Base-by-base conservation (phyloP, 2,329 filamentous ascomycete species). In the Fusarium devonianum region DNA sequence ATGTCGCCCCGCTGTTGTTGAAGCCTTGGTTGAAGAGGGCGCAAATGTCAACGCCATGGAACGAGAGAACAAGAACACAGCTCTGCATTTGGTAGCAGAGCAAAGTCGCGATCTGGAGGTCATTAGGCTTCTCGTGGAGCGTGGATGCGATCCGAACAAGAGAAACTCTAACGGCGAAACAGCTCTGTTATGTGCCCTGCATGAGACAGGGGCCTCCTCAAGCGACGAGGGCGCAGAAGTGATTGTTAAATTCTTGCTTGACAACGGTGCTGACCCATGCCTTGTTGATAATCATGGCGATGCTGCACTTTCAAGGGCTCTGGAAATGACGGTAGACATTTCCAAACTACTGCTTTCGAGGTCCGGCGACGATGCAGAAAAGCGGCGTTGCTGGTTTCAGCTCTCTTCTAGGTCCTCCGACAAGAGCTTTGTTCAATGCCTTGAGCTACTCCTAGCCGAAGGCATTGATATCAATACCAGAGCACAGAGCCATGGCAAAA, bases 171-270 rank as follows among this genome's bases (percentile, higher is more conserved):
- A 8, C 2, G 46, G 50, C 2, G 12, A 25, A 9, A 49, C 51
- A 5, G 7, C 48, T 4, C 33, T 62, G 6, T 16, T 49, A 3
- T 8, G 8, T 2, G 32, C 13, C 7, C n/a, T 60, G 7, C 5
- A 17, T 28, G 9, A 10, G 1, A 14, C 9, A 12, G 10, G 4
- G 10, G 10, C 17, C 5, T 2, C 6, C 5, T 7, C 5, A 14
- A 17, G 23, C 5, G n/a, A 23, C 13, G 39, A 41, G 3, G 29
- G 14, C 7, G 21, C 11, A 6, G 17, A 32, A 7, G 5, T 14
- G 4, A 56, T 60, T 9, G 40, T 53, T 19, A 39, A 46, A 10
- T 60, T 48, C 7, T 26, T 64, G 1, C 53, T 64, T 2, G 49
- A 54, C 1, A 35, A 56, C 6, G 61, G 56, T 4, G 48, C 53